Evolutionary conservation across 2,329 filamentous ascomycete species (phyloP), one percentile per base, ranked within the genome.

Genomic region (Ilyonectria destructans): DNA sequence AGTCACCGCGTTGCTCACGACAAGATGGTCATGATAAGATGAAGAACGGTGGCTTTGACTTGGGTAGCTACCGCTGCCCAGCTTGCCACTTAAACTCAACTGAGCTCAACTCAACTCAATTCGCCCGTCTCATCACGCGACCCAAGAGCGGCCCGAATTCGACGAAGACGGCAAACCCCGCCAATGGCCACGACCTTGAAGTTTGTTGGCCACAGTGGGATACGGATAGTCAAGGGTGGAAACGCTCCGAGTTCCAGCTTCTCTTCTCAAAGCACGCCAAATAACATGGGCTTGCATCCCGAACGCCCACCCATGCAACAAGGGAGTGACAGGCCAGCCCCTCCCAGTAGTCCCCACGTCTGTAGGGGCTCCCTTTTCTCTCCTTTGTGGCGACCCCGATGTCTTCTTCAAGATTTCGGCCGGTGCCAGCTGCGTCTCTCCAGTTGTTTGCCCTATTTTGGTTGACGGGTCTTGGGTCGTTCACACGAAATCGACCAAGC

Each of bases 91-190:
- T 26, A 65, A 68, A 40, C 66, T 54, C 59, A 62, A 49, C 66
- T 49, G 57, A 57, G 40, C 43, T 57, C 57, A 21, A 62, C 52
- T 69, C 64, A 37, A 37, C 43, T 54, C 52, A 69, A 62, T 66
- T 58, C 46, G 57, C 46, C 52, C 57, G 29, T 49, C 49, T 55
- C 62, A 51, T 71, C 68, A 69, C 62, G 48, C 62, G 62, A 63
- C 43, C 37, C 48, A 65, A 43, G 29, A 62, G 68, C 72, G 62
- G 64, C 70, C 60, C 68, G 68, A 69, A 46, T 67, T 63, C 56
- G 45, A 64, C 58, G 45, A 8, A 35, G 43, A 66, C 21, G 43
- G 29, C 37, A 49, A 61, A 62, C 6, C 62, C 59, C 17, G 48
- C 58, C 23, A 67, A 45, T 45, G 33, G 17, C 58, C 55, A 10